A percentile compares a stretch with the other conserved stretches of the same genome.
phyloP scores from a whole-genome alignment of 495 filamentous ascomycete species.

The Lasiosphaeria miniovina region DNA sequence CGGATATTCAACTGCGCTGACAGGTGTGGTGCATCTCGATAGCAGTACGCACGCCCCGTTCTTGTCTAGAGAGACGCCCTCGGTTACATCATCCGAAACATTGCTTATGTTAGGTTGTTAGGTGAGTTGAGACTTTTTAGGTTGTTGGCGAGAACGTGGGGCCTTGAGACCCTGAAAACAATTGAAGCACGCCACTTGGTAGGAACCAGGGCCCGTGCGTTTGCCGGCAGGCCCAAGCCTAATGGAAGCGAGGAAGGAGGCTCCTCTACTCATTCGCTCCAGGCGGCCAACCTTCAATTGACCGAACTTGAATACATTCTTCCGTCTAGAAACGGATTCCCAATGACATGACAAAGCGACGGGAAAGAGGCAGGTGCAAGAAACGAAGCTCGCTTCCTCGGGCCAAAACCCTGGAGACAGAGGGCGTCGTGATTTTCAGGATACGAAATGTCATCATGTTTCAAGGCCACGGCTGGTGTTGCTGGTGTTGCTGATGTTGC shows the following conservation, averaged over 20 bases:
- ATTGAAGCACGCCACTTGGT: no score
- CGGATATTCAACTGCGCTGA: not conserved
- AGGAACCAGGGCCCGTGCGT: no score
- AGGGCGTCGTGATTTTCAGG: conserved; percentile 17
- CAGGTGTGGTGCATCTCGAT: conserved; percentile 5
- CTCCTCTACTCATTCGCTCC: no score
- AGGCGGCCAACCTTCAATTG: no score
- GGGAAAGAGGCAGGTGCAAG: not conserved
- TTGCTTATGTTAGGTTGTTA: not conserved
- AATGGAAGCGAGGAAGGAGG: no score
- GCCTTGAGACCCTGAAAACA: not conserved
- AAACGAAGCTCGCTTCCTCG: not conserved
- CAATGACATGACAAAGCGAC: not conserved
- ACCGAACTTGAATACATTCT: no score
- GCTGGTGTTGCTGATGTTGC: conserved; percentile 4
- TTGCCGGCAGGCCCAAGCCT: no score
- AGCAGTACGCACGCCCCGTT: not conserved
- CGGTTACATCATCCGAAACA: conserved; percentile 21
- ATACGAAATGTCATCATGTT: conserved; percentile 13
- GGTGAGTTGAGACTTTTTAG: not conserved
- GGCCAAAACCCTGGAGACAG: not conserved
- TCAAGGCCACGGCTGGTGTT: conserved; percentile 9
- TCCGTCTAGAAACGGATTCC: no score
- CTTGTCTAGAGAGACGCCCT: not conserved
- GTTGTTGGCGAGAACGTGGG: not conserved